These are phyloP conservation scores for Colletotrichum coccodes DNA, from an alignment of 2,329 filamentous ascomycete genomes.

Conservation along the genomic window DNA sequence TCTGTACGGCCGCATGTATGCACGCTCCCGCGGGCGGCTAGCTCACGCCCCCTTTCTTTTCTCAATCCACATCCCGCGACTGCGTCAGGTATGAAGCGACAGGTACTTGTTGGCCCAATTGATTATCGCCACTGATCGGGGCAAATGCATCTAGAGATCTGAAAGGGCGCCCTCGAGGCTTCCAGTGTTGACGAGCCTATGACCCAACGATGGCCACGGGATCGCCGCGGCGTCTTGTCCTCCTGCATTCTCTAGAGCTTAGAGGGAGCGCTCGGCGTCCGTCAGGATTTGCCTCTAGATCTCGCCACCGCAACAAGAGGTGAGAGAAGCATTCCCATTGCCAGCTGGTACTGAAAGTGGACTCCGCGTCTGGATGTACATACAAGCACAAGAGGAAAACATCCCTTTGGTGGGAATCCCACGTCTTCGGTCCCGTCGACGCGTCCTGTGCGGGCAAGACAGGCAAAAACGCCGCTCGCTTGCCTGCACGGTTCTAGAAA, in stretches of 20 bases:
- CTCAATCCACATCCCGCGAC: neutral
- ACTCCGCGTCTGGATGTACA: neutral
- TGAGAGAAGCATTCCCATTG: neutral
- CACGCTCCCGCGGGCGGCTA: neutral
- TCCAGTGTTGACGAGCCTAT: neutral
- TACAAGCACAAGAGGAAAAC: neutral
- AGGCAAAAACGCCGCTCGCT: neutral
- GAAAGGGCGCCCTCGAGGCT: neutral
- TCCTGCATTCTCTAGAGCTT: neutral
- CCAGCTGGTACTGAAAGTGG: neutral
- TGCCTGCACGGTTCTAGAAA: neutral
- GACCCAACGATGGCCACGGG: neutral
- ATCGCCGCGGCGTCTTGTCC: neutral
- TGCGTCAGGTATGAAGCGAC: neutral
- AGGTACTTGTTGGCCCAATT: neutral
- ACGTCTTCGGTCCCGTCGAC: constrained; percentile 4
- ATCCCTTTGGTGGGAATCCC: constrained; percentile 6
- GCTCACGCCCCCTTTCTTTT: neutral
- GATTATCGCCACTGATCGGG: neutral
- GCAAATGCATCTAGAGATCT: neutral
- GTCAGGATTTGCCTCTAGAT: neutral
- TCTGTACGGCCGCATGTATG: neutral
- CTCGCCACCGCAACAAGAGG: neutral
- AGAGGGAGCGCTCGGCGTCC: neutral
- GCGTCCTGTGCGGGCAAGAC: neutral